Percentiles rank a stretch among this genome's conserved stretches.
Evolutionary conservation across 768 basidiomycete genomes (phyloP).

Genomic region (Mycena capillaripes): DNA sequence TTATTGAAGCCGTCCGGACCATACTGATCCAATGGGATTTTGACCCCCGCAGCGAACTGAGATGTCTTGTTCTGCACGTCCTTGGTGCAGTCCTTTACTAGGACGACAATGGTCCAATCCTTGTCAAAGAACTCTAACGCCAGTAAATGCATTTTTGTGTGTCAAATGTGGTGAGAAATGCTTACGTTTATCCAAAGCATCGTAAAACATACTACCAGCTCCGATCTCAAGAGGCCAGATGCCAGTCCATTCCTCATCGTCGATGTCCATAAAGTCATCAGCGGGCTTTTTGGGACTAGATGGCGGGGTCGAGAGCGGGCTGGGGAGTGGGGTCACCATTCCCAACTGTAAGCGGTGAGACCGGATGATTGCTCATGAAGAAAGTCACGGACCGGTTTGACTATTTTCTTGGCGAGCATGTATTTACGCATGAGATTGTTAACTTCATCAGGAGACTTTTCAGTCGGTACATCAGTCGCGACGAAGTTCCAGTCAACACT

Average conservation of each 20-base stretch:
- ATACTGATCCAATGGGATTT: no score
- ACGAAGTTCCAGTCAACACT: not conserved
- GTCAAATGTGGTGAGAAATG: not conserved
- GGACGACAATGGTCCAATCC: not conserved
- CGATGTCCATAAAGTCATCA: not conserved
- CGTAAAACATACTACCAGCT: not conserved
- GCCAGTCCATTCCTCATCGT: not conserved
- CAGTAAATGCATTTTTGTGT: no score
- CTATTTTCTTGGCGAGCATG: not conserved
- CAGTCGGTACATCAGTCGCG: not conserved
- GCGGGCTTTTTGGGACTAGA: not conserved
- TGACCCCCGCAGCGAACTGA: not conserved
- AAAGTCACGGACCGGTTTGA: not conserved
- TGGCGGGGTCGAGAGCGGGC: not conserved
- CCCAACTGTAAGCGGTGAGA: no score
- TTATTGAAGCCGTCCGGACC: no score
- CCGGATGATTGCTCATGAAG: not conserved
- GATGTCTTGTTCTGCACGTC: not conserved
- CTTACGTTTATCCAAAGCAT: not conserved
- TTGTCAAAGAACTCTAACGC: no score
- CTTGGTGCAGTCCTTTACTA: not conserved
- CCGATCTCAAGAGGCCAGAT: not conserved
- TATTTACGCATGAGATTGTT: not conserved
- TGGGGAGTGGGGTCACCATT: not conserved
- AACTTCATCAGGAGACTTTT: not conserved